A percentile compares a stretch with the other conserved stretches of the same genome.
Conservation (phyloP, 2,329 filamentous ascomycete species). For the Rhytidhysteron rufulum region DNA sequence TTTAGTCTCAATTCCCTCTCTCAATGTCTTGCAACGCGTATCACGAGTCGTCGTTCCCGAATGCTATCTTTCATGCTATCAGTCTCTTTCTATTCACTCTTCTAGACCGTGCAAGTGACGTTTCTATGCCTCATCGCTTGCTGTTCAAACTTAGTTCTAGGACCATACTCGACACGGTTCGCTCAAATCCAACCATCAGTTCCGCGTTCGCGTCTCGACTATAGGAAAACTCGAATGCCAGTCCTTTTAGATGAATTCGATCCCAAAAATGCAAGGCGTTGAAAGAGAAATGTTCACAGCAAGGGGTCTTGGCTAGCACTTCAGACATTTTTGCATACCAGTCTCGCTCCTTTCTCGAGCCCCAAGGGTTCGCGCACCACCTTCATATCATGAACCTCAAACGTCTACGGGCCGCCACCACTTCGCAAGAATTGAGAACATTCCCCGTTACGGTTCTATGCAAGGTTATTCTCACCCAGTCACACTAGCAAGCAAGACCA, state of each 20-base stretch:
- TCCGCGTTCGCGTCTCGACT: too few relatives aligned
- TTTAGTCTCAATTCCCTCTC: background rate
- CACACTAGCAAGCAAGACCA: conserved; percentile 25
- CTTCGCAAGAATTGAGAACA: conserved; percentile 9
- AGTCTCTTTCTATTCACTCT: too few relatives aligned
- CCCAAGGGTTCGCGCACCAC: conserved; percentile 17
- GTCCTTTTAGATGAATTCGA: too few relatives aligned
- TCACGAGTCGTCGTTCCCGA: too few relatives aligned
- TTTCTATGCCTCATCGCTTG: too few relatives aligned
- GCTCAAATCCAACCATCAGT: too few relatives aligned
- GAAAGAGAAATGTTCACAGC: conserved; percentile 6
- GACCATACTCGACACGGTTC: too few relatives aligned
- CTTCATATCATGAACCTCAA: conserved; percentile 12
- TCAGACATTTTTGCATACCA: conserved; percentile 22
- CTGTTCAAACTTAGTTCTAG: too few relatives aligned
- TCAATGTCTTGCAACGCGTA: too few relatives aligned
- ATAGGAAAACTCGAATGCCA: too few relatives aligned
- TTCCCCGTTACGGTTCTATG: conserved; percentile 23
- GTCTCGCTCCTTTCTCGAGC: conserved; percentile 5
- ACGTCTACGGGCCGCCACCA: conserved; percentile 17
- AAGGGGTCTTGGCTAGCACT: conserved; percentile 16
- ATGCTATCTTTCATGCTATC: too few relatives aligned
- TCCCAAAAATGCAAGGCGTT: conserved; percentile 7
- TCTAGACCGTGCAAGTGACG: too few relatives aligned
- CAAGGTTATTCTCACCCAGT: conserved; percentile 19